Evolutionary conservation across 768 basidiomycete genomes (phyloP).

Genomic region (Tubosaeta sp.): DNA sequence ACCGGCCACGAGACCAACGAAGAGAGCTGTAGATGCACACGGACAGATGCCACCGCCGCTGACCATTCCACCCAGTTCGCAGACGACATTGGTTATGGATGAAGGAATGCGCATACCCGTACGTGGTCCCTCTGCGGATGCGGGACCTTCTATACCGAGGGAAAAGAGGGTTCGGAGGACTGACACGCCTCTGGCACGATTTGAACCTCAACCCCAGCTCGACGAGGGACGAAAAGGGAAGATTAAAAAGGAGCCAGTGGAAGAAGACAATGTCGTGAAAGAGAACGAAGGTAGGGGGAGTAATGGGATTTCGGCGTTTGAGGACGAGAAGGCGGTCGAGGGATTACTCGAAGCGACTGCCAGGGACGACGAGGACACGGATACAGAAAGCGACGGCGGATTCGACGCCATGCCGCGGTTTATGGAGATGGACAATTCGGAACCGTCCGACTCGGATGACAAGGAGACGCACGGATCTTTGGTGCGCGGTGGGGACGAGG

Average conservation of each 20-base stretch:
- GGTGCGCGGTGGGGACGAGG: slow-evolving; percentile 1
- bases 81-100: slow-evolving; percentile 4
- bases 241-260: slow-evolving; percentile 4
- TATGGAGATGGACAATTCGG: slow-evolving; percentile 6
- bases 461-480: slow-evolving; percentile 23
- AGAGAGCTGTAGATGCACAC: neutral
- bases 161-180: neutral
- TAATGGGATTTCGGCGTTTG: neutral
- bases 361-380: neutral
- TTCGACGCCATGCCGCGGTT: slow-evolving; percentile 1
- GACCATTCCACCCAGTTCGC: slow-evolving; percentile 7
- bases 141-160: slow-evolving; percentile 7
- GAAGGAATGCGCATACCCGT: slow-evolving; percentile 4
- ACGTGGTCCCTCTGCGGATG: slow-evolving; percentile 11
- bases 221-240: slow-evolving; percentile 3
- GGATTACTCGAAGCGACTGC: slow-evolving; percentile 13
- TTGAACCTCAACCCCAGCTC: slow-evolving; percentile 7
- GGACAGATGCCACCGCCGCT: neutral
- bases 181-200: slow-evolving; percentile 15
- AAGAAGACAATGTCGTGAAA: slow-evolving; percentile 5
- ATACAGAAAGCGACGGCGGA: neutral
- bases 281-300: neutral
- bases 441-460: slow-evolving; percentile 28
- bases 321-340: slow-evolving; percentile 25
- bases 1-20: neutral